Evolutionary conservation across 805 yeast species (phyloP), one percentile per base, ranked within the genome.

Genomic region (Yamadazyma akitaensis): DNA sequence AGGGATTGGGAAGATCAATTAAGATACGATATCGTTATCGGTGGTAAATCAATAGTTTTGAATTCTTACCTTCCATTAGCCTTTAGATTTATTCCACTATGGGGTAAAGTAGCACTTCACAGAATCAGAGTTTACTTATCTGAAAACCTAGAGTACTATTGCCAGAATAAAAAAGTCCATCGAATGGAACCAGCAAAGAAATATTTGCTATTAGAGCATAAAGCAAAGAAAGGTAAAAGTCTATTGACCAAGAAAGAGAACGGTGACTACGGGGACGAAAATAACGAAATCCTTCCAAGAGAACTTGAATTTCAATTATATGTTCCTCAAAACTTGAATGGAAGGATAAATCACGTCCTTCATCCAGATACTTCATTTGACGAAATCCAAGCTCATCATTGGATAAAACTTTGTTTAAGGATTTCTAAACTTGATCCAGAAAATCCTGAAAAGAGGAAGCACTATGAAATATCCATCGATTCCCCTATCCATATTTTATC

Each of bases 1-100:
- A 76, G 96, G 49, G 92, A 88, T 53, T 94, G 99, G 99, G 98
- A 92, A 63, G 90, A 88, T 61, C 88, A 87, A 61, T 65, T 94
- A 28, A 83, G 84, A 54, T 94, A 94, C 61, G 97, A 94, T 59
- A 89, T 94, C 37, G 82, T 90, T 16, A 84, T 94, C 44, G 95
- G 96, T 1, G 88, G 96, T 24, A 94, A 92, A 62, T 84, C 90
- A 24, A 81, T 94, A 44, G 83, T 95, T 8, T 73, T 94, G 42
- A 90, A 95, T 61, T 82, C 92, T 2, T 82, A 79, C 56, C 67
- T 94, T 43, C 98, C 98, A 1, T 72, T 94, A 8, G 86, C 91
- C 1, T 87, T 94, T 66, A 75, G 85, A 55, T 77, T 94, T 51
- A 81, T 87, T 0, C 98, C 98, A 1, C 62, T 92, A 40, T 68